Percentiles rank a stretch among this genome's conserved stretches.
phyloP scores from a whole-genome alignment of 371 early-diverging fungal species.

The Batkoa obscura region DNA sequence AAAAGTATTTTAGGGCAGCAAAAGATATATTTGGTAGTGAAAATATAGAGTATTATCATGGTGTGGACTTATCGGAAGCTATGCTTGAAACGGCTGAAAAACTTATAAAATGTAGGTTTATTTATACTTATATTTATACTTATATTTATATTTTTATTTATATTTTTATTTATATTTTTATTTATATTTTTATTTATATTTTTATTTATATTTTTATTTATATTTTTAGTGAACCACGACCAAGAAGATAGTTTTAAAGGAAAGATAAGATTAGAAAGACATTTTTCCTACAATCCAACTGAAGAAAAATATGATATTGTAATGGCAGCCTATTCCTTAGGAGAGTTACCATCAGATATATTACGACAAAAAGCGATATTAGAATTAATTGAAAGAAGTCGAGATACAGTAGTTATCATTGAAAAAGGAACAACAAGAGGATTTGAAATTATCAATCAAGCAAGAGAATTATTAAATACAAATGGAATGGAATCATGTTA shows the following conservation, averaged over 20 bases:
- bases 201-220: neutral
- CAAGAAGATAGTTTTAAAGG: slow-evolving; percentile 7
- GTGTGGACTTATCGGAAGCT: slow-evolving; percentile 59
- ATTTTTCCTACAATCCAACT: slow-evolving; percentile 28
- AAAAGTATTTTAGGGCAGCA: slow-evolving; percentile 33
- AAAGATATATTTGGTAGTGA: slow-evolving; percentile 26
- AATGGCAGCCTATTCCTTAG: slow-evolving; percentile 47
- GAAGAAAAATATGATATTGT: slow-evolving; percentile 32
- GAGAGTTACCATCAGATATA: slow-evolving; percentile 44
- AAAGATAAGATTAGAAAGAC: slow-evolving; percentile 36
- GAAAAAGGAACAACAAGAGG: slow-evolving; percentile 76
- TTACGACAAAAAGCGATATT: slow-evolving; percentile 42
- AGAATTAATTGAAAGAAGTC: slow-evolving; percentile 55
- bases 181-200: too few relatives aligned
- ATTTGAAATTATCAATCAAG: slow-evolving; percentile 42
- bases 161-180: too few relatives aligned
- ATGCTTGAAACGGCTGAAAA: slow-evolving; percentile 54
- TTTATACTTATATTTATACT: neutral
- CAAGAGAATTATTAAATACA: slow-evolving; percentile 34
- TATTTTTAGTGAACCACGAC: neutral
- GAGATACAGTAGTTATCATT: slow-evolving; percentile 59
- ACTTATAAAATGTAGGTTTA: slow-evolving; percentile 9
- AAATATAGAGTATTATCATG: slow-evolving; percentile 24
- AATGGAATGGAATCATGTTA: neutral
- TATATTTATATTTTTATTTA: too few relatives aligned